Percentiles rank a stretch among this genome's conserved stretches.
Evolutionary conservation across 2,329 filamentous ascomycete species (phyloP).

Genomic region (Pestalotiopsis sp.): DNA sequence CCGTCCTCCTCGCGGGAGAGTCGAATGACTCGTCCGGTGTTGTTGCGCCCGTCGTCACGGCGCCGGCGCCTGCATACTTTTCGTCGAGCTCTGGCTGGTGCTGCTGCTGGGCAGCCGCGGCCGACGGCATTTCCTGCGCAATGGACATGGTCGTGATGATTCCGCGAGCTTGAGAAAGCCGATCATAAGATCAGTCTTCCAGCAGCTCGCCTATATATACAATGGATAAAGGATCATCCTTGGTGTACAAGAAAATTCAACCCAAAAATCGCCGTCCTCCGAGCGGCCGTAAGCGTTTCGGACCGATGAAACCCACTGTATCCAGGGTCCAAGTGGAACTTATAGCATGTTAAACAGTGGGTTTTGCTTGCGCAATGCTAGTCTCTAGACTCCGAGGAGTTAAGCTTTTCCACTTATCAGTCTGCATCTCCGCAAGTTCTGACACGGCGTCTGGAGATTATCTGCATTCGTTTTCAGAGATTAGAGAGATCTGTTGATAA

Average conservation of each 20-base stretch:
- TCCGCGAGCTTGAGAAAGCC: background rate
- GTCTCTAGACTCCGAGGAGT: background rate
- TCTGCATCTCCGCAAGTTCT: background rate
- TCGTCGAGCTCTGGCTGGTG: background rate
- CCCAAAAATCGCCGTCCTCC: background rate
- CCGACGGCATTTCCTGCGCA: background rate
- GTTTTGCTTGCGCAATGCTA: background rate
- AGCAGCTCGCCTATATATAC: background rate
- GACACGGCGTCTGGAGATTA: background rate
- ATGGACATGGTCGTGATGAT: background rate
- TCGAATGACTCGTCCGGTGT: background rate
- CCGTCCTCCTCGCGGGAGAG: background rate
- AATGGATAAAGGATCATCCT: background rate
- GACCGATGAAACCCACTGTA: slow-evolving; percentile 7
- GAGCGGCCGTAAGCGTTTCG: background rate
- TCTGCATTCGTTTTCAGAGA: background rate
- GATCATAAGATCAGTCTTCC: background rate
- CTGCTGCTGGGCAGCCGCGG: background rate
- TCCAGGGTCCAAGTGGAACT: slow-evolving; percentile 1
- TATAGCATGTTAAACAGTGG: background rate
- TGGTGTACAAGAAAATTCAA: background rate
- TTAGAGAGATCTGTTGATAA: background rate
- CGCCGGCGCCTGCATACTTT: background rate
- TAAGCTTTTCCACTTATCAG: background rate
- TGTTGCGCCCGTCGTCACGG: too few relatives aligned